These are phyloP conservation scores for Podospora comata DNA, from an alignment of 495 filamentous ascomycete genomes.

Conservation along the genomic window DNA sequence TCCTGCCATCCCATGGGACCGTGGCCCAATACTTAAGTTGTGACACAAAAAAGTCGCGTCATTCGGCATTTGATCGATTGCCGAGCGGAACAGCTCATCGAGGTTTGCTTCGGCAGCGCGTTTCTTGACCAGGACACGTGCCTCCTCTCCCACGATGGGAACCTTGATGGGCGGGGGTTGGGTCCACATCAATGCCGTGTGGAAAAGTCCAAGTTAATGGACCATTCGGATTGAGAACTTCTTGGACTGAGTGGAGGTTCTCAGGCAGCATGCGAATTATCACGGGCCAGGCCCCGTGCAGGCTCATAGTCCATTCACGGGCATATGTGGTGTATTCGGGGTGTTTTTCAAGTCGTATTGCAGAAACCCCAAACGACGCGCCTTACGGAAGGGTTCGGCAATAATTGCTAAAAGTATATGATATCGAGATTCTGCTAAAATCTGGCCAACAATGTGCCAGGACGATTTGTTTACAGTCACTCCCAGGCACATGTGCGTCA, in stretches of 20 bases:
- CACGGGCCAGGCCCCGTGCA: constrained; percentile 21
- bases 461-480: no score
- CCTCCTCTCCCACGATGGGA: constrained; percentile 4
- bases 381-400: no score
- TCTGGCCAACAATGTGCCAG: no score
- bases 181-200: constrained; percentile 13
- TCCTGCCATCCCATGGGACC: constrained; percentile 9
- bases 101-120: neutral
- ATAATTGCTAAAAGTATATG: no score
- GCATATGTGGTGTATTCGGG: no score
- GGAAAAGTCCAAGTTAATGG: constrained; percentile 13
- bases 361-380: no score
- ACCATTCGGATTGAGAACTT: constrained; percentile 11
- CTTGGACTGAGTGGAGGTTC: constrained; percentile 8
- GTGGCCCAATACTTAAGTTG: constrained; percentile 15
- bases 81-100: constrained; percentile 14
- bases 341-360: no score
- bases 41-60: constrained; percentile 7
- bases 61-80: constrained; percentile 10
- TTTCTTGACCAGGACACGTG: neutral
- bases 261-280: constrained; percentile 15
- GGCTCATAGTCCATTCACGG: constrained; percentile 25
- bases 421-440: no score
- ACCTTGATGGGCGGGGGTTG: neutral
- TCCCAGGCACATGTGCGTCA: no score